Conservation (phyloP, 2,329 filamentous ascomycete genomes). For the Phialophora expanda region DNA sequence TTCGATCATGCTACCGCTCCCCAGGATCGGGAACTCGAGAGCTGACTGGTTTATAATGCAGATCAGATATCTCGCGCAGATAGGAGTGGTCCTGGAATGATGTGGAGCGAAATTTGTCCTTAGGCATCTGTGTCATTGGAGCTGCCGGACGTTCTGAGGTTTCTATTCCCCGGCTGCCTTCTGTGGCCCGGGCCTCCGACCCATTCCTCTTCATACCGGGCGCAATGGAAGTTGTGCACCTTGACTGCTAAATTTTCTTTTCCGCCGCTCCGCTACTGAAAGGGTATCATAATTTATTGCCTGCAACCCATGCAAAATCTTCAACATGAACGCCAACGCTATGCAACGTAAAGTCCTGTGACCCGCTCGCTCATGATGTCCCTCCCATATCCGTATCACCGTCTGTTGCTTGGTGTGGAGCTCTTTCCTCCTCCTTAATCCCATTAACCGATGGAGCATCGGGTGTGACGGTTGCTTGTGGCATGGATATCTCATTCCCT, state of each 20-base stretch:
- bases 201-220: neutral
- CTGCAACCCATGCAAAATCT: neutral
- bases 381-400: conserved; percentile 37
- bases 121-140: neutral
- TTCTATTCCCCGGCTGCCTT: neutral
- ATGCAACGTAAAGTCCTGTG: conserved; percentile 5
- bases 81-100: neutral
- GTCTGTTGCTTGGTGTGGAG: conserved; percentile 23
- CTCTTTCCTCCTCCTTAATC: conserved; percentile 19
- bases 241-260: neutral
- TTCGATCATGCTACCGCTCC: neutral
- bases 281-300: conserved; percentile 25
- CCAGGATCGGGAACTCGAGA: neutral
- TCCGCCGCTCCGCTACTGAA: neutral
- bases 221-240: neutral
- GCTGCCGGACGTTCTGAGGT: neutral
- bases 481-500: neutral
- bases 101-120: neutral
- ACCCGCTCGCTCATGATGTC: conserved; percentile 22
- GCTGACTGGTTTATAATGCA: neutral
- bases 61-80: neutral
- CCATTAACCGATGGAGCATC: conserved; percentile 26
- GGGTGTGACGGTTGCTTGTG: conserved; percentile 1
- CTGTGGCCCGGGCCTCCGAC: neutral
- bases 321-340: conserved; percentile 24